A percentile compares a stretch with the other conserved stretches of the same genome.
phyloP scores from a whole-genome alignment of 306 rosid genomes.

The Quillaja saponaria region DNA sequence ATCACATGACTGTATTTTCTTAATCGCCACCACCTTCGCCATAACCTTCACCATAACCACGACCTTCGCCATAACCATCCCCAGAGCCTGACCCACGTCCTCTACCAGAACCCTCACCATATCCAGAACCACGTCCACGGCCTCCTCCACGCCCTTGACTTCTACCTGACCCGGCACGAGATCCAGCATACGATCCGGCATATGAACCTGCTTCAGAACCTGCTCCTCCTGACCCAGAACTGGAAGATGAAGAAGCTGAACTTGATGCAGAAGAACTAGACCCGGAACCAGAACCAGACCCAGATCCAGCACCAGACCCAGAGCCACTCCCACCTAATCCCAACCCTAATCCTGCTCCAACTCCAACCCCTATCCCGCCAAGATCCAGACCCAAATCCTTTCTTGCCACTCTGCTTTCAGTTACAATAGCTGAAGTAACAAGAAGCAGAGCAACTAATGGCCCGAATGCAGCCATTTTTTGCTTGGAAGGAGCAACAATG shows the following conservation, averaged over 20 bases:
- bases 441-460: constrained; percentile 35
- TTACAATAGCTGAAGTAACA: constrained; percentile 34
- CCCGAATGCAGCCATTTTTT: constrained; percentile 41
- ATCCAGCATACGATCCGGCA: constrained; percentile 40
- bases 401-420: constrained; percentile 47
- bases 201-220: constrained; percentile 49
- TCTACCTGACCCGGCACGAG: constrained; percentile 50
- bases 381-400: constrained; percentile 56
- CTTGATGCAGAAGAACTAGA: constrained; percentile 35
- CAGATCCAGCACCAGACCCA: constrained; percentile 52
- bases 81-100: constrained; percentile 30
- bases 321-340: constrained; percentile 52
- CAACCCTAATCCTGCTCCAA: constrained; percentile 49
- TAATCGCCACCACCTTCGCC: constrained; percentile 49
- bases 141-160: constrained; percentile 16
- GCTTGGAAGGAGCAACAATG: background rate
- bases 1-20: constrained; percentile 7
- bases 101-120: background rate
- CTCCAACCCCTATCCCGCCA: constrained; percentile 54
- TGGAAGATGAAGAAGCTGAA: constrained; percentile 48
- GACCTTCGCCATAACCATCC: constrained; percentile 23
- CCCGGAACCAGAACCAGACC: constrained; percentile 46
- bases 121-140: background rate
- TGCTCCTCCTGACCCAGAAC: constrained; percentile 48
- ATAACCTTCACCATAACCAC: constrained; percentile 38